Percentiles rank a stretch among this genome's conserved stretches.
phyloP scores from a whole-genome alignment of 2,329 filamentous ascomycete species.

The Aspergillus aculeatus region DNA sequence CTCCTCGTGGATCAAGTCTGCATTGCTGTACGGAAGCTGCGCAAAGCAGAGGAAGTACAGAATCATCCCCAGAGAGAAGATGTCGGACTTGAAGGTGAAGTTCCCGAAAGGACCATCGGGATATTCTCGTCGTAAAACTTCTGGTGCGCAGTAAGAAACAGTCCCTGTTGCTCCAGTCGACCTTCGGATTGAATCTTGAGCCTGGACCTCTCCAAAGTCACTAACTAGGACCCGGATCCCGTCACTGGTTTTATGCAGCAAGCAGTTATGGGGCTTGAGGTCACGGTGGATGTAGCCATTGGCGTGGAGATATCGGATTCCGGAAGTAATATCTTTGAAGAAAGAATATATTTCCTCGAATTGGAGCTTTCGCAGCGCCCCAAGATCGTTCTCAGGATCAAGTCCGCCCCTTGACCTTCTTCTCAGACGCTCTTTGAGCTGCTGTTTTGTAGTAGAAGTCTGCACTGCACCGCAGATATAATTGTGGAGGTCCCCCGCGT shows the following conservation, averaged over 20 bases:
- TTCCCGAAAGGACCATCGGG: conserved; percentile 75
- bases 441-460: conserved; percentile 67
- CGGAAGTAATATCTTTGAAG: conserved; percentile 92
- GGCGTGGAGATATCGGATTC: conserved; percentile 81
- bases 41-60: conserved; percentile 98
- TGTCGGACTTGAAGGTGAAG: conserved; percentile 94
- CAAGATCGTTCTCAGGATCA: conserved; percentile 59
- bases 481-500: conserved; percentile 82
- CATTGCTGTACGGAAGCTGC: conserved; percentile 77
- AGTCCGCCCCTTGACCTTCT: conserved; percentile 75
- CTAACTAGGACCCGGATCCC: conserved; percentile 82
- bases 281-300: conserved; percentile 96
- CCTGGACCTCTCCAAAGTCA: conserved; percentile 96
- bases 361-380: conserved; percentile 56
- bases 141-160: conserved; percentile 95
- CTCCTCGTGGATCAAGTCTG: conserved; percentile 84
- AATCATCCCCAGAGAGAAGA: conserved; percentile 99
- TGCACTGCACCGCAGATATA: conserved; percentile 74
- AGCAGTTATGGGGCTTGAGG: conserved; percentile 92
- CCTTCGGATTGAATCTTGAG: conserved; percentile 74
- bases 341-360: conserved; percentile 97
- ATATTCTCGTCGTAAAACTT: conserved; percentile 70
- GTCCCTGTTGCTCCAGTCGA: conserved; percentile 94
- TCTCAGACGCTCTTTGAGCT: conserved; percentile 83
- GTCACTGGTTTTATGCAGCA: conserved; percentile 73